A percentile compares a stretch with the other conserved stretches of the same genome.
Conservation (phyloP, 345 rosid species). For the Carallia pectinifolia region DNA sequence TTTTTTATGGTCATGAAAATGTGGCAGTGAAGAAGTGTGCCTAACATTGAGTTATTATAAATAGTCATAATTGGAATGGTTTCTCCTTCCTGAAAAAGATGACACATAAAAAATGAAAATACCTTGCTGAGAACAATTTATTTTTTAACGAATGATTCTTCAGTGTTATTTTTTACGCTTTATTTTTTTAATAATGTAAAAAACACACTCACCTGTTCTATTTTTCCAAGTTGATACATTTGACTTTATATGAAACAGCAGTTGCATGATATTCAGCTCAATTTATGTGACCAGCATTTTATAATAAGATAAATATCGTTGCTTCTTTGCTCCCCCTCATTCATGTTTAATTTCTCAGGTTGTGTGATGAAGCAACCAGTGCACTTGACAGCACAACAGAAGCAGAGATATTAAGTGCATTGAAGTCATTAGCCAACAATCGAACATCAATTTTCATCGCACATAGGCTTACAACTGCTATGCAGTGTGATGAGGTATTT, state of each 20-base stretch:
- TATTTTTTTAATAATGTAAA: too few species aligned
- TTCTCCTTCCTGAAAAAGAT: too few species aligned
- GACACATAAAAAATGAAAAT: too few species aligned
- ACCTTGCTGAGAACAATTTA: too few species aligned
- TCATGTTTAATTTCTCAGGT: conserved; percentile 40
- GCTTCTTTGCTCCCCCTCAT: neutral
- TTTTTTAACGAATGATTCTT: too few species aligned
- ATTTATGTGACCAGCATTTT: too few species aligned
- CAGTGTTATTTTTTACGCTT: too few species aligned
- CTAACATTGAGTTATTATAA: neutral
- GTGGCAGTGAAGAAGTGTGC: neutral
- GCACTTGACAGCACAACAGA: conserved; percentile 99
- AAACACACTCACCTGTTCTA: too few species aligned
- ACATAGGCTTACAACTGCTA: conserved; percentile 97
- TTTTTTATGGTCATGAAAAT: neutral
- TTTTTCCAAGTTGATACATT: too few species aligned
- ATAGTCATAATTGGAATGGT: too few species aligned
- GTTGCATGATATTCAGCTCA: too few species aligned
- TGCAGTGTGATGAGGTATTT: conserved; percentile 94
- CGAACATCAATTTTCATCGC: conserved; percentile 93
- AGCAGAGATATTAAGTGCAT: conserved; percentile 85
- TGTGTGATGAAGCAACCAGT: conserved; percentile 99
- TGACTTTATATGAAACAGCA: too few species aligned
- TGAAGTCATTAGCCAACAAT: conserved; percentile 77
- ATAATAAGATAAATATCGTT: neutral